Percentiles rank a stretch among this genome's conserved stretches.
phyloP scores from a whole-genome alignment of 164 flowering plant species.

The Macadamia integrifolia region DNA sequence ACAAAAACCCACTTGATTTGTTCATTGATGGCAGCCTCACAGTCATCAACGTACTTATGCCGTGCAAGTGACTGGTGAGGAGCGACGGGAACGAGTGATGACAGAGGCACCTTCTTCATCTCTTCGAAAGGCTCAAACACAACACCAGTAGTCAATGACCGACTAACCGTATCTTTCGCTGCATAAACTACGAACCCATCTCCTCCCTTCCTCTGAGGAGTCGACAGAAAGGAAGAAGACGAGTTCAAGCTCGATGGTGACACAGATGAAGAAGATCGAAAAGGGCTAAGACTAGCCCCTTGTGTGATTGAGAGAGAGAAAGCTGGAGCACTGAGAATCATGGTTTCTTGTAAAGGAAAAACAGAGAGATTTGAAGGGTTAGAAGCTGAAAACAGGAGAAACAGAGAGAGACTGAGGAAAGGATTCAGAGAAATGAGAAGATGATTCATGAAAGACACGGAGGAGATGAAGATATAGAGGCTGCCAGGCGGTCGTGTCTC shows the following conservation, averaged over 20 bases:
- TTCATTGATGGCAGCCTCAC: conserved; percentile 78
- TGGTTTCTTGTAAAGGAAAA: conserved; percentile 10
- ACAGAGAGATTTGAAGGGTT: neutral
- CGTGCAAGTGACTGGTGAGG: conserved; percentile 77
- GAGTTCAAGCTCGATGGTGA: neutral
- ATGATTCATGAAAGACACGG: neutral
- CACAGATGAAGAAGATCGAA: neutral
- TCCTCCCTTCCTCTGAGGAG: conserved; percentile 2
- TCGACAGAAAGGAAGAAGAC: neutral
- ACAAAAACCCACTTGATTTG: conserved; percentile 66
- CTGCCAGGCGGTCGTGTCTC: neutral
- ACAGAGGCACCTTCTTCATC: conserved; percentile 64
- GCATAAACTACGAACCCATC: conserved; percentile 13
- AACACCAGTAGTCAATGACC: conserved; percentile 63
- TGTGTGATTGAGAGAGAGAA: neutral
- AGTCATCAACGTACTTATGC: conserved; percentile 46
- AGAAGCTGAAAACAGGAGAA: neutral
- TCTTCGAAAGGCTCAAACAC: conserved; percentile 91
- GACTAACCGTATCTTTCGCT: conserved; percentile 22
- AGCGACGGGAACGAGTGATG: conserved; percentile 42
- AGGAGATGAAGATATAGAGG: conserved; percentile 14
- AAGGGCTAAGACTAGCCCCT: neutral
- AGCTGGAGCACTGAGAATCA: conserved; percentile 42
- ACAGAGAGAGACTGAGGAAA: too few species aligned
- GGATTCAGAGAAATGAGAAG: neutral